A percentile compares a stretch with the other conserved stretches of the same genome.
Conservation (phyloP, 768 basidiomycete genomes). For the Collybiopsis luxurians region DNA sequence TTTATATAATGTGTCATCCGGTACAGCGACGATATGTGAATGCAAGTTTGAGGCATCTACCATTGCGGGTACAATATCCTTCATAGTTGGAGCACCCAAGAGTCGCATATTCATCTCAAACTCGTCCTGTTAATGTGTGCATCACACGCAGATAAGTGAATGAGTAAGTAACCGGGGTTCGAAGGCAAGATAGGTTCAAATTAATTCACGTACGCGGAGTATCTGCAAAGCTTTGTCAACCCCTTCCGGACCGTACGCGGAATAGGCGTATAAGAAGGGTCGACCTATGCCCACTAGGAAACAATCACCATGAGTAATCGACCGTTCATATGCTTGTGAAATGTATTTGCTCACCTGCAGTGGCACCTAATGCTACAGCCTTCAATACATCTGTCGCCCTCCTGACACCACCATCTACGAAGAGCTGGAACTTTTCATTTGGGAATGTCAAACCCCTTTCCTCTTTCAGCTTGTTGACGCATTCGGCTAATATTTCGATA, state of each 20-base stretch:
- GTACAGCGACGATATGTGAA: constrained; percentile 64
- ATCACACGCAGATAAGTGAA: background rate
- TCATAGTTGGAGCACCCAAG: constrained; percentile 77
- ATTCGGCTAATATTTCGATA: constrained; percentile 86
- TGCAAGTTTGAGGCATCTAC: constrained; percentile 77
- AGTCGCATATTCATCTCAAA: constrained; percentile 98
- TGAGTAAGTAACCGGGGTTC: background rate
- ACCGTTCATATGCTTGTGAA: background rate
- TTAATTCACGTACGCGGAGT: constrained; percentile 48
- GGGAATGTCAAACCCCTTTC: constrained; percentile 70
- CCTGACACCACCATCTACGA: constrained; percentile 93
- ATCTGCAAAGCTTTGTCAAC: constrained; percentile 83
- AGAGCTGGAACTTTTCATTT: constrained; percentile 78
- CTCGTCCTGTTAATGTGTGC: constrained; percentile 63
- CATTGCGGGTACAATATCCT: constrained; percentile 84
- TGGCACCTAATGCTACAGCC: constrained; percentile 86
- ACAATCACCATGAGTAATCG: background rate
- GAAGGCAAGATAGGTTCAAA: background rate
- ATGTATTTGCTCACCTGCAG: constrained; percentile 58
- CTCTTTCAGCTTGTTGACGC: constrained; percentile 67
- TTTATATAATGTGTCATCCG: constrained; percentile 73
- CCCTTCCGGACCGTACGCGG: constrained; percentile 84
- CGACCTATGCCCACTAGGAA: constrained; percentile 73
- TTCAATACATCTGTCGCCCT: constrained; percentile 89
- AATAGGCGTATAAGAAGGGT: constrained; percentile 87